Evolutionary conservation across 1,284 basidiomycete species (phyloP), one percentile per base, ranked within the genome.

Genomic region (Austroboletus novae-zelandiae): DNA sequence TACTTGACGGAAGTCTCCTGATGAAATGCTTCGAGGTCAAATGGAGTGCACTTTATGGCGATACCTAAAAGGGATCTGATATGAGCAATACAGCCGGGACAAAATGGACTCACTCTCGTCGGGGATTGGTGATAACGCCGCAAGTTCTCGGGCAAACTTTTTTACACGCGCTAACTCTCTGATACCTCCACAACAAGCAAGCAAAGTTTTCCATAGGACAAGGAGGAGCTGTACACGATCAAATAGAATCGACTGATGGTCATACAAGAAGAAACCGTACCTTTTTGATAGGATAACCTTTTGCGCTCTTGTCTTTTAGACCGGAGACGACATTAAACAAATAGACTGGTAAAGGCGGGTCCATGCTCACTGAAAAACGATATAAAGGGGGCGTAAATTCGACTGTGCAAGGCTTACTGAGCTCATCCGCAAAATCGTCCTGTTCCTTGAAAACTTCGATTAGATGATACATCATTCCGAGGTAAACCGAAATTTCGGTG

Each of bases 231-330:
- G 65, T 37, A 43, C 25, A 27, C 7, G 44, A 51, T 29, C 8
- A 42, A 56, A 47, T 55, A 52, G 37, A 34, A 3, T 43, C n/a
- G 20, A 7, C 3, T 10, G 17, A 9, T 3, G 13, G 25, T 25
- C 25, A 32, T 23, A 43, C 27, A 47, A 36, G n/a, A 4, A 17
- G 15, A 23, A 25, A 40, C 39, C 51, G 34, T 54, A 91, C 92
- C 80, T 97, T 97, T 73, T 97, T 98, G 57, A 96, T 90, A 0
- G 95, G 94, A 68, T 97, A 98, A 2, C 94, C 94, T 65, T 92
- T 95, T 5, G 94, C 90, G 61, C 89, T 91, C 73, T 94, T 94
- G 65, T 99, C 97, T 56, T 94, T 86, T 45, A 99, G 74, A 30
- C 86, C 85, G 17, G 94, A 88, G 9, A 99, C 86, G 47, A 95